A percentile compares a stretch with the other conserved stretches of the same genome.
Evolutionary conservation across 768 basidiomycete genomes (phyloP).

Genomic region (Suillus clintonianus): DNA sequence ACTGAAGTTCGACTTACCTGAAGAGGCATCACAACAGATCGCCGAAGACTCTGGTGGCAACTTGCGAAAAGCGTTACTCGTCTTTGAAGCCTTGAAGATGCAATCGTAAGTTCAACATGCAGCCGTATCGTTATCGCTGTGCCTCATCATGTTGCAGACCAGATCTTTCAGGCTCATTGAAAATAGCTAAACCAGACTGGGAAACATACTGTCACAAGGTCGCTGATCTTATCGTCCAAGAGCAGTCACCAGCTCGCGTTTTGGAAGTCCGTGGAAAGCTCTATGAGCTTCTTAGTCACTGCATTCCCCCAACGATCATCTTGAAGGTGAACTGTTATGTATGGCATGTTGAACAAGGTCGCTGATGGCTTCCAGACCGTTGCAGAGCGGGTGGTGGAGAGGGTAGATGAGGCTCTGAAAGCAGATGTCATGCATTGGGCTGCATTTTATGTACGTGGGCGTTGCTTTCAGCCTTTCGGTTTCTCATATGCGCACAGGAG

Average conservation of each 20-base stretch:
- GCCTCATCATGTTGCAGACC: conserved; percentile 47
- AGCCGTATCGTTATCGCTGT: background rate
- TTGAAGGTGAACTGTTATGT: conserved; percentile 65
- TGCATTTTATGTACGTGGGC: conserved; percentile 79
- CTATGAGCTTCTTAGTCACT: conserved; percentile 95
- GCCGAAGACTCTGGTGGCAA: conserved; percentile 84
- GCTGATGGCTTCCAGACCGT: conserved; percentile 63
- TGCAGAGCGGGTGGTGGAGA: conserved; percentile 82
- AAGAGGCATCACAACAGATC: conserved; percentile 73
- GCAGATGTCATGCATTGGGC: conserved; percentile 98
- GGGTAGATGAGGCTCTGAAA: conserved; percentile 88
- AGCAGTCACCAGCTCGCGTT: conserved; percentile 86
- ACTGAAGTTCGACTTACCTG: conserved; percentile 81
- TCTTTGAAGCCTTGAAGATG: conserved; percentile 95
- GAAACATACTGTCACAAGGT: conserved; percentile 95
- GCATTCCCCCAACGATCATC: conserved; percentile 91
- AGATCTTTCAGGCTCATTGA: conserved; percentile 76
- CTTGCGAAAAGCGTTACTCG: conserved; percentile 90
- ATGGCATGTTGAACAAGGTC: background rate
- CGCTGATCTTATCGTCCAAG: conserved; percentile 84
- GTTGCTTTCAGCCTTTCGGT: background rate
- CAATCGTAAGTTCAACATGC: conserved; percentile 68
- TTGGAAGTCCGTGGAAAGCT: conserved; percentile 92
- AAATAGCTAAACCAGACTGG: conserved; percentile 98
- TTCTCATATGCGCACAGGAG: conserved; percentile 56